phyloP scores from a whole-genome alignment of 2,329 filamentous ascomycete species.

The Juglanconis juglandina region DNA sequence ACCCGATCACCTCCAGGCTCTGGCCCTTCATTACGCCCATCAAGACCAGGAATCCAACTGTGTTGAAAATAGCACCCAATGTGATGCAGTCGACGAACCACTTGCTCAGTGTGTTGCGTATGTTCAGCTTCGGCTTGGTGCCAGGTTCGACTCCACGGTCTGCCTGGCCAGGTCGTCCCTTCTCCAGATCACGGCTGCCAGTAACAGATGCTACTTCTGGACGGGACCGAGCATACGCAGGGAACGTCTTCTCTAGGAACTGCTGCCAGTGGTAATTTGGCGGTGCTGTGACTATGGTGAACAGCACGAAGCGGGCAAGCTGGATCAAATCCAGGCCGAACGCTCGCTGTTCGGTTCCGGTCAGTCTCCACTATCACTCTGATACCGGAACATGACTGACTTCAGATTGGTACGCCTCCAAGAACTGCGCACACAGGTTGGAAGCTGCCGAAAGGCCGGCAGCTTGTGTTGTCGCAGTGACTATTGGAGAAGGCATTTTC shows the following conservation, averaged over 20 bases:
- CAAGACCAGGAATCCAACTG: conserved; percentile 42
- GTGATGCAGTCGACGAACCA: conserved; percentile 51
- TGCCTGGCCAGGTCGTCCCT: not conserved
- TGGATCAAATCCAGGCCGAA: conserved; percentile 45
- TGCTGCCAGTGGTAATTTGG: conserved; percentile 59
- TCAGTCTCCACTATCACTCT: not conserved
- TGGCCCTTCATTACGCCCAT: conserved; percentile 46
- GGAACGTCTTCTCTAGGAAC: conserved; percentile 50
- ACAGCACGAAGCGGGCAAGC: conserved; percentile 52
- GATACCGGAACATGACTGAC: conserved; percentile 27
- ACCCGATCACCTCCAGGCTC: conserved; percentile 30
- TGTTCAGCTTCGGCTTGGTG: conserved; percentile 33
- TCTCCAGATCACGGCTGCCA: conserved; percentile 20
- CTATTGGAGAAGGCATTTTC: conserved; percentile 47
- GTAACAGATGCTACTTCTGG: not conserved
- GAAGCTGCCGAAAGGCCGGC: conserved; percentile 48
- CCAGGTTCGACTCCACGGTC: conserved; percentile 1
- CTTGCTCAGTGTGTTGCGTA: conserved; percentile 42
- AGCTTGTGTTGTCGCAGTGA: conserved; percentile 52
- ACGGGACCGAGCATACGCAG: conserved; percentile 35
- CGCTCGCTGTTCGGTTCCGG: conserved; percentile 25
- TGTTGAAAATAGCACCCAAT: conserved; percentile 44
- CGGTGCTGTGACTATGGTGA: conserved; percentile 51
- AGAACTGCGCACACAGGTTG: conserved; percentile 50
- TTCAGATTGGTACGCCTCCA: conserved; percentile 45